Evolutionary conservation across 495 filamentous ascomycete species (phyloP).

Genomic region (Neurospora sp.): DNA sequence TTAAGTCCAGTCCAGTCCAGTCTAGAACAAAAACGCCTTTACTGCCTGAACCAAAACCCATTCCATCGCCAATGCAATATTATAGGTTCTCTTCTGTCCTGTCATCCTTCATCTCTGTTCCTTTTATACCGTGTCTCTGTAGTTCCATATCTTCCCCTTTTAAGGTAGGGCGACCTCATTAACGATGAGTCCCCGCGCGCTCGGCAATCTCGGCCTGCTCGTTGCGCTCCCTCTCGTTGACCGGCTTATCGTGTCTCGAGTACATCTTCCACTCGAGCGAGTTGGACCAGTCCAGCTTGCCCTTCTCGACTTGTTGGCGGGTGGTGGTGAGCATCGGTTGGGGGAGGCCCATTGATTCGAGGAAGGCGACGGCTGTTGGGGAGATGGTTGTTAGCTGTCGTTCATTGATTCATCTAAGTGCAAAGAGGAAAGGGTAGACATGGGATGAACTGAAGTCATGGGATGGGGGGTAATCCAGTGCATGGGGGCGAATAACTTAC

Average conservation of each 20-base stretch:
- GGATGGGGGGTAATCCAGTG: too few species aligned
- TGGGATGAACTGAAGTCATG: too few species aligned
- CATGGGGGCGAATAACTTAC: conserved; percentile 16
- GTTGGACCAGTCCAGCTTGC: conserved; percentile 59
- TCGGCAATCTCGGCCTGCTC: background rate
- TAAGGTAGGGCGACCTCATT: background rate
- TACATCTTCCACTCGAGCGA: conserved; percentile 62
- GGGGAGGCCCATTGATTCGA: conserved; percentile 81
- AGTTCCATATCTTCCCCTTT: too few species aligned
- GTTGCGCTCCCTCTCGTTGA: conserved; percentile 11
- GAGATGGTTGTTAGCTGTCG: background rate
- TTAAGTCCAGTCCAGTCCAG: background rate
- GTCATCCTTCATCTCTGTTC: background rate
- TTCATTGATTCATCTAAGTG: too few species aligned
- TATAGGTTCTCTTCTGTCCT: background rate
- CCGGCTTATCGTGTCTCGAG: conserved; percentile 49
- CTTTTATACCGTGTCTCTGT: background rate
- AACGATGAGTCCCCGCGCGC: background rate
- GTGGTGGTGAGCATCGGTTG: conserved; percentile 61
- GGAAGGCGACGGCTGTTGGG: conserved; percentile 49
- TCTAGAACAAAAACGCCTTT: background rate
- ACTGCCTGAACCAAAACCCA: background rate
- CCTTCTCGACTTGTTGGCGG: conserved; percentile 68
- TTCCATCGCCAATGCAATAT: background rate
- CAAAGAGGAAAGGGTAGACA: too few species aligned